Evolutionary conservation across 352 stramenopile species (phyloP).

Genomic region (Globisporangium recalcitrans): DNA sequence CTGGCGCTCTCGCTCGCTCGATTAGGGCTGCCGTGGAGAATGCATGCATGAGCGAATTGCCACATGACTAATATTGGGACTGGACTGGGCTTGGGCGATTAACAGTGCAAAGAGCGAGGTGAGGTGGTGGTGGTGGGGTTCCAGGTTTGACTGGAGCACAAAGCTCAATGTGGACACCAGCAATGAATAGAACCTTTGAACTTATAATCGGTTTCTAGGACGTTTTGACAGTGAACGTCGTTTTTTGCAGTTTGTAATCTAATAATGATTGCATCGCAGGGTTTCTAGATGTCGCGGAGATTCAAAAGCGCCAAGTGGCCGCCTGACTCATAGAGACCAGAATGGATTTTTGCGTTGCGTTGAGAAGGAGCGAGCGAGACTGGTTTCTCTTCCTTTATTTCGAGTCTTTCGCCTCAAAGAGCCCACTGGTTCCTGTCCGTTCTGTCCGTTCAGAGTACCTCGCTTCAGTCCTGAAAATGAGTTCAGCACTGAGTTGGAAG

Average conservation of each 20-base stretch:
- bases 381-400: neutral
- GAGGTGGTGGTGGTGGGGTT: no score
- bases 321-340: constrained; percentile 1
- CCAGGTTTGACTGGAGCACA: neutral
- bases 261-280: no score
- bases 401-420: neutral
- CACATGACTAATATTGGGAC: no score
- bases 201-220: neutral
- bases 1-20: constrained; percentile 1
- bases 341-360: neutral
- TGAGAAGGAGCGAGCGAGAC: neutral
- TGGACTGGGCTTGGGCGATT: no score
- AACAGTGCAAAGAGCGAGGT: no score
- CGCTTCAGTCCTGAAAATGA: neutral
- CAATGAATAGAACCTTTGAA: neutral
- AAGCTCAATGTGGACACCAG: neutral
- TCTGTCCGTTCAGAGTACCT: neutral
- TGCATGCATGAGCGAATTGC: neutral
- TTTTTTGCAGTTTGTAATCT: no score
- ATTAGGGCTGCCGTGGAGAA: neutral
- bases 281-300: neutral
- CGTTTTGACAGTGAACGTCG: neutral
- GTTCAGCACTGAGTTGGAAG: neutral
- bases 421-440: neutral
- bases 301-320: neutral